Evolutionary conservation across 2,329 filamentous ascomycete species (phyloP).

Genomic region (Penicillium sp.): DNA sequence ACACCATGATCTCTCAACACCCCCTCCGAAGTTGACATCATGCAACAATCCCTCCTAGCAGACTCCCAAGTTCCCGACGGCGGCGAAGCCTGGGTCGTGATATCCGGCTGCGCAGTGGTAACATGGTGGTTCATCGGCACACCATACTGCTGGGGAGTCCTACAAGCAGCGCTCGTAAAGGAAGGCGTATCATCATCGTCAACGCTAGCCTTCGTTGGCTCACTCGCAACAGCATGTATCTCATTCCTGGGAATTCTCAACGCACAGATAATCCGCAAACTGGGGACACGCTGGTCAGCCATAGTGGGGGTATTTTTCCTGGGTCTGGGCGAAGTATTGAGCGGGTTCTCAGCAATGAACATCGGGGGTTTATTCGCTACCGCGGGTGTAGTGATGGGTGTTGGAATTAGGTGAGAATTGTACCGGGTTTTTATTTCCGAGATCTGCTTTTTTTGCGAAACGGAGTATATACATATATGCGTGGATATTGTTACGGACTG

Average conservation of each 20-base stretch:
- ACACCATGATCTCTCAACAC: background rate
- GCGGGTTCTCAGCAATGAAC: slow-evolving; percentile 48
- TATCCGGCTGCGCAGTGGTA: slow-evolving; percentile 51
- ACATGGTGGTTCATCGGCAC: slow-evolving; percentile 60
- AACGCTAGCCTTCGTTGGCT: slow-evolving; percentile 60
- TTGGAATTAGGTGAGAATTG: slow-evolving; percentile 34
- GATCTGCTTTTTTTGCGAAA: too few relatives aligned
- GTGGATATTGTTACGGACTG: background rate
- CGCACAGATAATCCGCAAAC: slow-evolving; percentile 50
- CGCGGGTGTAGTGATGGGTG: slow-evolving; percentile 48
- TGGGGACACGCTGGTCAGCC: slow-evolving; percentile 51
- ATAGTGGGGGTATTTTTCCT: slow-evolving; percentile 53
- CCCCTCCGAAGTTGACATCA: slow-evolving; percentile 10
- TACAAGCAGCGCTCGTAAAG: slow-evolving; percentile 58
- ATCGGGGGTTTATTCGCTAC: slow-evolving; percentile 52
- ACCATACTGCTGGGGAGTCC: slow-evolving; percentile 60
- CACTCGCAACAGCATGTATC: slow-evolving; percentile 52
- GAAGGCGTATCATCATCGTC: slow-evolving; percentile 47
- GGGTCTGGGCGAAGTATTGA: slow-evolving; percentile 50
- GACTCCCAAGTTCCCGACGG: slow-evolving; percentile 44
- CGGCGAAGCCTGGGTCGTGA: slow-evolving; percentile 43
- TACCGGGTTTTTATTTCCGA: too few relatives aligned
- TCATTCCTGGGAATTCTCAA: slow-evolving; percentile 55
- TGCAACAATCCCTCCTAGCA: slow-evolving; percentile 47
- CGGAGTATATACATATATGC: too few relatives aligned